Evolutionary conservation across 805 yeast genomes (phyloP).

Genomic region (Candida maris): DNA sequence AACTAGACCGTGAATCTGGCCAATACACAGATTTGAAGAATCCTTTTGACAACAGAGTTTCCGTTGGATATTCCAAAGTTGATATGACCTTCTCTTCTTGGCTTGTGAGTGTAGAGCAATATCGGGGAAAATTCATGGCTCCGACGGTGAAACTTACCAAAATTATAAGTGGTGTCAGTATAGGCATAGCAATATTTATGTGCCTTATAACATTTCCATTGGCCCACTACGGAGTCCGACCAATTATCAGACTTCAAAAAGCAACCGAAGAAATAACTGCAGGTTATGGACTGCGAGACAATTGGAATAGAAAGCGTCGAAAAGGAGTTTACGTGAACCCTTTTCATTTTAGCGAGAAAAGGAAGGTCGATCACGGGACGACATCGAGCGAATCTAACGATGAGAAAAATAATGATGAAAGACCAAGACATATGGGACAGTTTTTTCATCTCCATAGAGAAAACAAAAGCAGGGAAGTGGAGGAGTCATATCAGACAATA

Average conservation of each 20-base stretch:
- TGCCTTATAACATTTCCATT: slow-evolving; percentile 75
- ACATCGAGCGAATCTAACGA: background rate
- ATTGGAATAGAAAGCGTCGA: slow-evolving; percentile 9
- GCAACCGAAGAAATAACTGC: slow-evolving; percentile 73
- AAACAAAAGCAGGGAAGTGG: background rate
- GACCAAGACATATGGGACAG: background rate
- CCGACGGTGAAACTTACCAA: slow-evolving; percentile 60
- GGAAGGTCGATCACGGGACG: slow-evolving; percentile 1
- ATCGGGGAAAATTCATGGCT: slow-evolving; percentile 50
- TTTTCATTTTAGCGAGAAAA: slow-evolving; percentile 11
- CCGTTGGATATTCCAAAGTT: slow-evolving; percentile 55
- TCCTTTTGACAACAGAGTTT: slow-evolving; percentile 38
- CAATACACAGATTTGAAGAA: slow-evolving; percentile 35
- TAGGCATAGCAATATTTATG: slow-evolving; percentile 74
- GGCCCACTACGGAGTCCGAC: slow-evolving; percentile 80
- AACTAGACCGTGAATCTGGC: slow-evolving; percentile 34
- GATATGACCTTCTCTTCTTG: slow-evolving; percentile 48
- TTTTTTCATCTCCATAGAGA: background rate
- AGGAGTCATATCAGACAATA: background rate
- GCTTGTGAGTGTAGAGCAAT: slow-evolving; percentile 74
- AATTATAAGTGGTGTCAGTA: slow-evolving; percentile 72
- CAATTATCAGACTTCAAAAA: slow-evolving; percentile 71
- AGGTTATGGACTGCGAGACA: slow-evolving; percentile 31
- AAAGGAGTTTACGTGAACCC: slow-evolving; percentile 18
- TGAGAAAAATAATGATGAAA: background rate